Evolutionary conservation across 768 basidiomycete species (phyloP).

Genomic region (Hydnomerulius pinastri): DNA sequence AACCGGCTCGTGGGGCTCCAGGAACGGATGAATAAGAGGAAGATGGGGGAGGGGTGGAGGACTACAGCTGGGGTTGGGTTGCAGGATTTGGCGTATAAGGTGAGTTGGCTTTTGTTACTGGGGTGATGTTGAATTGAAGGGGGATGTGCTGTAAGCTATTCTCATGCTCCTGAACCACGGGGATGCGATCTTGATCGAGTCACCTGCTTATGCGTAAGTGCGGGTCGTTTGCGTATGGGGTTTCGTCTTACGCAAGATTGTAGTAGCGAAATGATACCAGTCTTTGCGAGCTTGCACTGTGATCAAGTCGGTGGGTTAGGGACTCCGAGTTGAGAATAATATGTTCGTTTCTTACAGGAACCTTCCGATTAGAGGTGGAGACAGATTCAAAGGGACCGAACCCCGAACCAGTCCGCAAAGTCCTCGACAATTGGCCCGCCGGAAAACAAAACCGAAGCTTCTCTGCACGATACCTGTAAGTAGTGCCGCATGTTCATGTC

Average conservation of each 20-base stretch:
- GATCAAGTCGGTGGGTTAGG: constrained; percentile 52
- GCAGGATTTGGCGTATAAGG: constrained; percentile 85
- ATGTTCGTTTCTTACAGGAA: constrained; percentile 3
- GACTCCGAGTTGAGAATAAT: constrained; percentile 9
- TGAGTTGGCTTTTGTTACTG: background rate
- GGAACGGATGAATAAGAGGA: constrained; percentile 60
- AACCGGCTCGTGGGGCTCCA: constrained; percentile 71
- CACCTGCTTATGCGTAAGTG: constrained; percentile 66
- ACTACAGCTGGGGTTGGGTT: constrained; percentile 73
- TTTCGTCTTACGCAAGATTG: background rate
- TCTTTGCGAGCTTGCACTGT: constrained; percentile 52
- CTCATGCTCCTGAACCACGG: constrained; percentile 67
- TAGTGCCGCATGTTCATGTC: background rate
- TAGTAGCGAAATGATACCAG: constrained; percentile 59
- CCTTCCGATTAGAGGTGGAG: constrained; percentile 55
- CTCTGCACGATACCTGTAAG: constrained; percentile 74
- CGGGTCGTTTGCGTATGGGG: constrained; percentile 1
- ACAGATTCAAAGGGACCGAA: constrained; percentile 69
- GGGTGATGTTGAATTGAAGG: background rate
- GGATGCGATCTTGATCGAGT: constrained; percentile 76
- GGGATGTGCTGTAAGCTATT: constrained; percentile 53
- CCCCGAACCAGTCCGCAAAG: constrained; percentile 55
- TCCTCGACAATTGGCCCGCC: constrained; percentile 67
- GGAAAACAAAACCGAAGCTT: constrained; percentile 66
- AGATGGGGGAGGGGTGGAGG: constrained; percentile 62